phyloP scores from a whole-genome alignment of 441 rosid species.

The Viola pubescens region DNA sequence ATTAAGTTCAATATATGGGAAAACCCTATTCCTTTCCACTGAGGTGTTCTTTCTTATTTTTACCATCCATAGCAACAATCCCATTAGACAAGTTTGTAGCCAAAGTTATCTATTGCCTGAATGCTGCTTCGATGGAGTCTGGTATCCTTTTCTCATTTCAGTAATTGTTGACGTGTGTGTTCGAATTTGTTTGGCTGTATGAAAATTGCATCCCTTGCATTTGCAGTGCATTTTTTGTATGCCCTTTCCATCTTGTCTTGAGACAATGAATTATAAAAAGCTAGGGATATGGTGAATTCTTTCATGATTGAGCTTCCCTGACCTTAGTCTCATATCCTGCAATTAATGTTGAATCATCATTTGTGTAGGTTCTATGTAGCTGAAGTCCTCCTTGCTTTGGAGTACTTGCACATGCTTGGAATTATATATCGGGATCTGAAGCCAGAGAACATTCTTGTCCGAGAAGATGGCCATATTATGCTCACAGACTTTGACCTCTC shows the following conservation, averaged over 20 bases:
- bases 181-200: background rate
- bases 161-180: background rate
- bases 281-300: background rate
- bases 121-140: too few relatives aligned
- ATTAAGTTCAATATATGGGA: too few relatives aligned
- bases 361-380: conserved; percentile 73
- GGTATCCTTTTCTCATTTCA: too few relatives aligned
- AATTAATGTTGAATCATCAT: conserved; percentile 47
- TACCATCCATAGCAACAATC: too few relatives aligned
- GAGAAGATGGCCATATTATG: conserved; percentile 97
- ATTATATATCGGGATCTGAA: conserved; percentile 86
- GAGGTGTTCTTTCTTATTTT: too few relatives aligned
- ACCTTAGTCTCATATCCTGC: conserved; percentile 45
- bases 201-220: background rate
- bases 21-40: too few relatives aligned
- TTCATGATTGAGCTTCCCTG: conserved; percentile 20
- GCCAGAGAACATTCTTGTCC: conserved; percentile 95
- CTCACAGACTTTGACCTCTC: conserved; percentile 97
- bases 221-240: background rate
- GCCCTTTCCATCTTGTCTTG: background rate
- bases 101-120: too few relatives aligned
- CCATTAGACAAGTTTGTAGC: too few relatives aligned
- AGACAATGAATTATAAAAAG: background rate
- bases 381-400: conserved; percentile 82
- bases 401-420: conserved; percentile 95